Evolutionary conservation across 2,329 filamentous ascomycete genomes (phyloP), one percentile per base, ranked within the genome.

Genomic region (Alternaria brassicicola): DNA sequence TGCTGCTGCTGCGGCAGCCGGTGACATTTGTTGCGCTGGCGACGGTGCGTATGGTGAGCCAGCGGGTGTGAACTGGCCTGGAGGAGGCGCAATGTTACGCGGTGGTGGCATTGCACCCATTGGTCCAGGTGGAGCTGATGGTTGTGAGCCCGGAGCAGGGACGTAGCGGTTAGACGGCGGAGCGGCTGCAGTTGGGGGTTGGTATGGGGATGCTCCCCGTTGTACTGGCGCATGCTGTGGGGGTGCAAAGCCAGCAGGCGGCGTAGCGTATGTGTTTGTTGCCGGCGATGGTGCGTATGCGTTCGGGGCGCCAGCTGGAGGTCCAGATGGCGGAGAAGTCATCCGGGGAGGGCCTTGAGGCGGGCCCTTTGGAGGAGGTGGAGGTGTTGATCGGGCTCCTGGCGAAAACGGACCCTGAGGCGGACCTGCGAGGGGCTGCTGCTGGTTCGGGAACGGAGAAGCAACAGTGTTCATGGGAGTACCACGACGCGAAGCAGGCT

Each of bases 151-250:
- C 79, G 88, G 80, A 80, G 88, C 81, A 79, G 88, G 85, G 10
- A 88, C 86, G 75, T 90, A 92, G 43, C 86, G 86, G 63, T 79
- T 82, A 42, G 83, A 81, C 17, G 82, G 71, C 15, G 78, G 73
- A 80, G 88, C 82, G 80, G 79, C 87, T 92, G 88, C 81, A 6
- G 91, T 91, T 52, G 93, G 90, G 35, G 90, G 86, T 70, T 93
- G 92, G 78, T 97, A 97, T 6, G 93, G 93, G 25, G 93, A 97
- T 4, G 89, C 85, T 26, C 89, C 92, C 63, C 92, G 88, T 21
- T 88, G 85, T 50, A 92, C 84, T 19, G 86, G 85, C 39, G 88
- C 83, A 42, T 85, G 85, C 51, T 68, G 76, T 65, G 71, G 77
- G 31, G 81, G 76, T 78, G 82, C 63, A 78, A 79, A 72, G 73